Evolutionary conservation across 2,329 filamentous ascomycete genomes (phyloP).

Genomic region (Rutstroemia sp.): DNA sequence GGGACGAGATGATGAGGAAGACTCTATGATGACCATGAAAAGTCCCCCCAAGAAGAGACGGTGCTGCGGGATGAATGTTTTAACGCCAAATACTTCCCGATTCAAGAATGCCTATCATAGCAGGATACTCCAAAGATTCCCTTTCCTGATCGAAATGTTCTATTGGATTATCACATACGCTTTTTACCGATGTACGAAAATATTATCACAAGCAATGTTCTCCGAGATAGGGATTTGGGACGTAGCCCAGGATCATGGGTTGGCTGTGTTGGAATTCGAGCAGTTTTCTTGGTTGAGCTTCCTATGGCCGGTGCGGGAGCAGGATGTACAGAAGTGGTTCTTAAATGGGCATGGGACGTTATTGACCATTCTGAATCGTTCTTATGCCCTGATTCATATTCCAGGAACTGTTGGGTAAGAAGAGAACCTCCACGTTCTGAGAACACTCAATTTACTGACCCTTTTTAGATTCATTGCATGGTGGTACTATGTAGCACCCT

Average conservation of each 20-base stretch:
- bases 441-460: background rate
- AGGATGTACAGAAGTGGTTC: conserved; percentile 49
- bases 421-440: background rate
- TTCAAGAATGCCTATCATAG: conserved; percentile 54
- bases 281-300: conserved; percentile 41
- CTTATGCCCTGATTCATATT: conserved; percentile 53
- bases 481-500: conserved; percentile 53
- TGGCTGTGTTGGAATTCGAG: conserved; percentile 48
- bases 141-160: conserved; percentile 60
- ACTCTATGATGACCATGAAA: conserved; percentile 23
- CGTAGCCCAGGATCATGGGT: conserved; percentile 46
- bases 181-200: conserved; percentile 25
- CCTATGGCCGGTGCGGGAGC: conserved; percentile 45
- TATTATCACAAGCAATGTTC: conserved; percentile 28
- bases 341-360: conserved; percentile 44
- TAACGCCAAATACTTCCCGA: conserved; percentile 53
- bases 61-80: conserved; percentile 40
- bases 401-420: conserved; percentile 50
- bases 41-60: conserved; percentile 41
- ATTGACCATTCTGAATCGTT: conserved; percentile 49
- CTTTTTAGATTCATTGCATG: conserved; percentile 50
- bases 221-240: conserved; percentile 42
- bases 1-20: conserved; percentile 14
- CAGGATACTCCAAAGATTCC: conserved; percentile 56
- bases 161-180: conserved; percentile 52